Conservation (phyloP, 306 rosid species). For the Spatholobus suberectus region DNA sequence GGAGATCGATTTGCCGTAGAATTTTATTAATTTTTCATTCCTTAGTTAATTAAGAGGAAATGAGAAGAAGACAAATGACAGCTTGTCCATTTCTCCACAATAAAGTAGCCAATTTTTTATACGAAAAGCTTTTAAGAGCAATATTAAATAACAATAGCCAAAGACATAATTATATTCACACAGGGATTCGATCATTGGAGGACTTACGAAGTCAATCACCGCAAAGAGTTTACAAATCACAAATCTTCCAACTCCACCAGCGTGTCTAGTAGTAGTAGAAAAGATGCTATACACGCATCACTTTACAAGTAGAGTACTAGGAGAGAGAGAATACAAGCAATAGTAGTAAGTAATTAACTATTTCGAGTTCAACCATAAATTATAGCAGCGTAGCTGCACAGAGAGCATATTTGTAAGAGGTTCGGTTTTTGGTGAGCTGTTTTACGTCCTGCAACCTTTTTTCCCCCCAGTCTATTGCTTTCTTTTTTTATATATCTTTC, state of each 20-base stretch:
- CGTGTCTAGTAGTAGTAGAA: slow-evolving; percentile 54
- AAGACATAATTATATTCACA: slow-evolving; percentile 31
- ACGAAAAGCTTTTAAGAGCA: not conserved
- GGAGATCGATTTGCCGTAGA: not conserved
- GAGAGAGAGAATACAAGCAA: slow-evolving; percentile 13
- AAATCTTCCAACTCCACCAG: slow-evolving; percentile 46
- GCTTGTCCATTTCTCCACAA: not conserved
- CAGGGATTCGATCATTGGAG: slow-evolving; percentile 38
- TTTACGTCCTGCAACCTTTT: slow-evolving; percentile 16
- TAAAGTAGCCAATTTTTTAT: slow-evolving; percentile 28
- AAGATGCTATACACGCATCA: slow-evolving; percentile 58
- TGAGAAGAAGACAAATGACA: slow-evolving; percentile 39
- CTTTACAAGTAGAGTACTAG: slow-evolving; percentile 28
- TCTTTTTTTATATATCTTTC: not conserved
- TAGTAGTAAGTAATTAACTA: slow-evolving; percentile 46
- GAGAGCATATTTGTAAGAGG: slow-evolving; percentile 53
- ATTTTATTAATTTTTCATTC: not conserved
- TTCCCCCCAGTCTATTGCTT: not conserved
- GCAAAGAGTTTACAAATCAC: slow-evolving; percentile 5
- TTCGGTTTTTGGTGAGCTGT: slow-evolving; percentile 56
- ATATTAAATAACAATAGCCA: not conserved
- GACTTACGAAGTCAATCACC: slow-evolving; percentile 53
- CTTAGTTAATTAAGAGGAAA: not conserved
- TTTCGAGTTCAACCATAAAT: slow-evolving; percentile 45
- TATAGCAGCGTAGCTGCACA: slow-evolving; percentile 34